phyloP scores from a whole-genome alignment of 352 stramenopile species.

The Peronospora destructor region DNA sequence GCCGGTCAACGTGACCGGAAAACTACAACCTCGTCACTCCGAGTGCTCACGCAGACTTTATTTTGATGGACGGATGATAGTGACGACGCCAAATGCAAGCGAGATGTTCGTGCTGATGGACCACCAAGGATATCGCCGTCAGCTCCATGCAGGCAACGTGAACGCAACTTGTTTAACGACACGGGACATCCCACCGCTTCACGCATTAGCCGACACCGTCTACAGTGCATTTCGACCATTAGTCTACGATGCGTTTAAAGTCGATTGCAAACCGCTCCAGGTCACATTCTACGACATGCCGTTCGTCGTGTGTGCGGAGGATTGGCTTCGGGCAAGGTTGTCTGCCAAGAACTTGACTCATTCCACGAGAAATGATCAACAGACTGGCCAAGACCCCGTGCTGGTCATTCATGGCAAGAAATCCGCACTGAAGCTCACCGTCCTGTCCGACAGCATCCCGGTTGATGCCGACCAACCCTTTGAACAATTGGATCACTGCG shows the following conservation, averaged over 20 bases:
- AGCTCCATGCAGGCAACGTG: slow-evolving; percentile 3
- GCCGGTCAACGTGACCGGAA: slow-evolving; percentile 21
- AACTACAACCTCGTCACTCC: slow-evolving; percentile 24
- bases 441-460: slow-evolving; percentile 7
- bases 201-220: slow-evolving; percentile 28
- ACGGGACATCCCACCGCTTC: slow-evolving; percentile 34
- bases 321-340: slow-evolving; percentile 24
- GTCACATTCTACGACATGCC: slow-evolving; percentile 28
- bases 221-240: slow-evolving; percentile 25
- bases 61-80: slow-evolving; percentile 33
- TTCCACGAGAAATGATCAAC: not conserved
- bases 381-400: not conserved
- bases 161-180: slow-evolving; percentile 31
- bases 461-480: slow-evolving; percentile 4
- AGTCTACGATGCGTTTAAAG: slow-evolving; percentile 23
- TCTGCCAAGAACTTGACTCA: not conserved
- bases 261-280: slow-evolving; percentile 33
- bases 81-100: slow-evolving; percentile 16
- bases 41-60: slow-evolving; percentile 34
- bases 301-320: slow-evolving; percentile 31
- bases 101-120: slow-evolving; percentile 31
- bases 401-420: slow-evolving; percentile 29
- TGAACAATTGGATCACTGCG: slow-evolving; percentile 15
- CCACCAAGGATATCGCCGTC: slow-evolving; percentile 32
- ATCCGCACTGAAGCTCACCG: slow-evolving; percentile 12